Percentiles rank a stretch among this genome's conserved stretches.
phyloP scores from a whole-genome alignment of 352 stramenopile species.

The Globisporangium takayamanum region DNA sequence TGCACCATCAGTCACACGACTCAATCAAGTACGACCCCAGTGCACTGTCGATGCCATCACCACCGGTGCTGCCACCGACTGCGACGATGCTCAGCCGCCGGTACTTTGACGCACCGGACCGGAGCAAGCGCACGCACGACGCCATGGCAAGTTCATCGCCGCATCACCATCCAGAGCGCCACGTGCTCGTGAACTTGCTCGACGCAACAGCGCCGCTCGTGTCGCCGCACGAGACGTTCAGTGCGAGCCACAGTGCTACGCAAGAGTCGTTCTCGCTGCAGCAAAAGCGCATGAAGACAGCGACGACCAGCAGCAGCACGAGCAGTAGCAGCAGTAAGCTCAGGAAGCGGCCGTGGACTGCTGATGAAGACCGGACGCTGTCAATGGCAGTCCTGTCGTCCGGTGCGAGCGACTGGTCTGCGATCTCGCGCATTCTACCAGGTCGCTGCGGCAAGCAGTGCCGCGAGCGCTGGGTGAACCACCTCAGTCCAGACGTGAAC shows the following conservation, averaged over 20 bases:
- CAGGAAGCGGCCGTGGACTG: slow-evolving; percentile 60
- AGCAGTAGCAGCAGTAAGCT: slow-evolving; percentile 32
- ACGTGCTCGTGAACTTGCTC: slow-evolving; percentile 25
- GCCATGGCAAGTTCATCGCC: background rate
- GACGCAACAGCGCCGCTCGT: slow-evolving; percentile 20
- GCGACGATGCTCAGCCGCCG: slow-evolving; percentile 18
- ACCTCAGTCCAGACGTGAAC: slow-evolving; percentile 92
- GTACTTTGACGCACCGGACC: slow-evolving; percentile 12
- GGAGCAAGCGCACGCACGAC: slow-evolving; percentile 5
- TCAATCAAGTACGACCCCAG: no score
- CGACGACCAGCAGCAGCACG: slow-evolving; percentile 2
- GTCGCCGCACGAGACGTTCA: slow-evolving; percentile 21
- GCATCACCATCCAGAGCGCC: slow-evolving; percentile 11
- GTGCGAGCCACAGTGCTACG: background rate
- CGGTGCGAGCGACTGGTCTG: slow-evolving; percentile 85
- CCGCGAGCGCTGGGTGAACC: slow-evolving; percentile 95
- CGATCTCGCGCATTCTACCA: slow-evolving; percentile 90
- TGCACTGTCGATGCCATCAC: background rate
- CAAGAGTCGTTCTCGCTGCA: slow-evolving; percentile 49
- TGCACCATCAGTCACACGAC: background rate
- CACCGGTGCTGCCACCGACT: no score
- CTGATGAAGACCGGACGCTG: slow-evolving; percentile 54
- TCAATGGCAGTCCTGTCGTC: slow-evolving; percentile 44
- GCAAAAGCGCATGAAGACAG: slow-evolving; percentile 47
- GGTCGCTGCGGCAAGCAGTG: slow-evolving; percentile 95